Percentiles rank a stretch among this genome's conserved stretches.
Conservation (phyloP, 208 protist species). For the Leptomonas seymouri region DNA sequence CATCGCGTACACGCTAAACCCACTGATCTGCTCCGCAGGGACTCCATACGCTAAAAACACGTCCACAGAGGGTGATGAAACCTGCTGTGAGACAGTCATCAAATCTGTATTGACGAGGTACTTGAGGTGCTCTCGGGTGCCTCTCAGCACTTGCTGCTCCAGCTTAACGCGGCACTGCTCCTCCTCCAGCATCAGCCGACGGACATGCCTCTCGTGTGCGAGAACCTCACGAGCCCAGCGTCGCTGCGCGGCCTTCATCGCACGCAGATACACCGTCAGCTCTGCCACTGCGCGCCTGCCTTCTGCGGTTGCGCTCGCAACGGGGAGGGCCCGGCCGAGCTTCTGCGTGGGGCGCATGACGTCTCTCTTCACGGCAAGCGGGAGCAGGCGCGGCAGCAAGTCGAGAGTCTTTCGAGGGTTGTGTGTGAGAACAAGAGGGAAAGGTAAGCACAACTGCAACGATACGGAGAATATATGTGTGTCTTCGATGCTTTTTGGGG, state of each 20-base stretch:
- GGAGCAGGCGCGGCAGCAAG: too few species aligned
- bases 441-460: too few species aligned
- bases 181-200: constrained; percentile 78
- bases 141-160: constrained; percentile 52
- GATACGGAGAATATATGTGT: too few species aligned
- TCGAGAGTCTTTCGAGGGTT: too few species aligned
- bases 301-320: background rate
- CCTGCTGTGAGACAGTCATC: constrained; percentile 43
- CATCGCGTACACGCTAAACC: constrained; percentile 81
- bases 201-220: constrained; percentile 66
- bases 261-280: constrained; percentile 70
- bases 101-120: constrained; percentile 72
- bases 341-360: background rate
- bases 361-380: too few species aligned
- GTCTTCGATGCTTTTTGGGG: too few species aligned
- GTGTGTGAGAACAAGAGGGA: too few species aligned
- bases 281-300: constrained; percentile 57
- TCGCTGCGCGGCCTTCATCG: constrained; percentile 56
- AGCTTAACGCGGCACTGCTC: constrained; percentile 67
- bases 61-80: constrained; percentile 41
- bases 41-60: constrained; percentile 56
- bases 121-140: constrained; percentile 53
- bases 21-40: constrained; percentile 45
- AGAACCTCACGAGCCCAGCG: constrained; percentile 67
- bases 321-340: background rate